Base-by-base conservation (phyloP, 2,329 filamentous ascomycete genomes). In the Teratosphaeria pseudoeucalypti region DNA sequence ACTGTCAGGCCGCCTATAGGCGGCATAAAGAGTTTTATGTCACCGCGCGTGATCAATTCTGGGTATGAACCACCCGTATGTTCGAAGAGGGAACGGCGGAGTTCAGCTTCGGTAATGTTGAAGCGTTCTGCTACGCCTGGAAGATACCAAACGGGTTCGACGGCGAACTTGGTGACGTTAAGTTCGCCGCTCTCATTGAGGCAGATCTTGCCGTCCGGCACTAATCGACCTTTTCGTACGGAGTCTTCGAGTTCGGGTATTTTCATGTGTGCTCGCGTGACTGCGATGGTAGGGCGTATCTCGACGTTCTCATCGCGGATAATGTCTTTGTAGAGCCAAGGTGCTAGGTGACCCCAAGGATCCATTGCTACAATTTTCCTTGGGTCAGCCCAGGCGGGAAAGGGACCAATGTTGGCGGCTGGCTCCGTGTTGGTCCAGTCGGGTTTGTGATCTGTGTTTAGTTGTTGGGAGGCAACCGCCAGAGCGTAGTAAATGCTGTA, bases 331-430 rank as follows among this genome's bases (percentile, higher is more conserved):
- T 87, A 95, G 34, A 95, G 76, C 86, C 87, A 92, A 9, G 90
- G 89, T 7, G 87, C 83, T 61, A 96, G 78, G 76, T 97, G 94
- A 6, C 94, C 92, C 73, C 88, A 89, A 0, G 92, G 92, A 71
- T 97, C 94, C 90, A 99, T 96, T 19, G 92, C 90, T 14, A 97
- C 92, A 63, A 99, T 97, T 79, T 96, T 97, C 74, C 90, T 90
- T 69, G 83, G 84, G 71, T 95, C 89, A 29, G 82, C 83, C 92
- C 92, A 99, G 75, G 94, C 85, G 7, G 89, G 86, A 68, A 95
- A 95, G 7, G 90, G 91, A 0, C 91, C 91, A 70, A 97, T 90
- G 57, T 87, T 84, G 26, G 85, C 89, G n/a, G 92, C 91, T 12
- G 94, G 94, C 73, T 97, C 89, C 10, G 91, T 96, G 74, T 97